These are phyloP conservation scores for Aspergillus sp. DNA, from an alignment of 2,329 filamentous ascomycete genomes.

Conservation along the genomic window DNA sequence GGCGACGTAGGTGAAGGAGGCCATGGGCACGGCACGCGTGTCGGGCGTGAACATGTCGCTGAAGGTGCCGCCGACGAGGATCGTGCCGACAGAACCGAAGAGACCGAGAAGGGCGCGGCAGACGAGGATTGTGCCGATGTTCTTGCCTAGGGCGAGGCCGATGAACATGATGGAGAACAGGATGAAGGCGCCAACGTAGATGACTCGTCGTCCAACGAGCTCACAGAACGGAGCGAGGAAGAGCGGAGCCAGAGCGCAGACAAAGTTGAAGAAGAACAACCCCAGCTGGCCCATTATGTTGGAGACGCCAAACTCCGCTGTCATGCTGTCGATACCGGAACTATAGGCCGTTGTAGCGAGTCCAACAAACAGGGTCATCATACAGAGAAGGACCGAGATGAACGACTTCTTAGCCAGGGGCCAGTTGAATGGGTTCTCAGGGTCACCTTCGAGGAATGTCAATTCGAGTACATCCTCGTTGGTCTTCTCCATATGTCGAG, in stretches of 20 bases:
- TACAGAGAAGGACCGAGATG: slow-evolving; percentile 49
- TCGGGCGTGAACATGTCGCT: slow-evolving; percentile 51
- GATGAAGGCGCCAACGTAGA: slow-evolving; percentile 49
- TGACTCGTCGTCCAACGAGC: slow-evolving; percentile 48
- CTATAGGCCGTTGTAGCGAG: slow-evolving; percentile 56
- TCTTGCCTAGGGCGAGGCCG: slow-evolving; percentile 48
- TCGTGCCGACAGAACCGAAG: slow-evolving; percentile 52
- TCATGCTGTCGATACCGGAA: slow-evolving; percentile 51
- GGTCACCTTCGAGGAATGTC: slow-evolving; percentile 48
- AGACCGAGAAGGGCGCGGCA: slow-evolving; percentile 50
- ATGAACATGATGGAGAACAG: slow-evolving; percentile 52
- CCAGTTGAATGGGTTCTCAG: slow-evolving; percentile 56
- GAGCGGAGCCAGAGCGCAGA: slow-evolving; percentile 49
- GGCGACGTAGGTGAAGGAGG: slow-evolving; percentile 50
- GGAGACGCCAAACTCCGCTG: slow-evolving; percentile 44
- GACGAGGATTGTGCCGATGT: slow-evolving; percentile 51
- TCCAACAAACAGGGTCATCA: slow-evolving; percentile 57
- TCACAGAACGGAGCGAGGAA: slow-evolving; percentile 53
- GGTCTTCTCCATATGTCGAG: slow-evolving; percentile 40
- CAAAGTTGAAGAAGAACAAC: slow-evolving; percentile 53
- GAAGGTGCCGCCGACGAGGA: slow-evolving; percentile 52
- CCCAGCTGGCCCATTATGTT: slow-evolving; percentile 49
- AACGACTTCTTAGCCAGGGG: slow-evolving; percentile 44
- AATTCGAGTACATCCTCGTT: slow-evolving; percentile 47
- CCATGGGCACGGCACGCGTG: slow-evolving; percentile 49